A percentile compares a stretch with the other conserved stretches of the same genome.
Evolutionary conservation across 1,284 basidiomycete species (phyloP).

Genomic region (Pseudozyma sp.): DNA sequence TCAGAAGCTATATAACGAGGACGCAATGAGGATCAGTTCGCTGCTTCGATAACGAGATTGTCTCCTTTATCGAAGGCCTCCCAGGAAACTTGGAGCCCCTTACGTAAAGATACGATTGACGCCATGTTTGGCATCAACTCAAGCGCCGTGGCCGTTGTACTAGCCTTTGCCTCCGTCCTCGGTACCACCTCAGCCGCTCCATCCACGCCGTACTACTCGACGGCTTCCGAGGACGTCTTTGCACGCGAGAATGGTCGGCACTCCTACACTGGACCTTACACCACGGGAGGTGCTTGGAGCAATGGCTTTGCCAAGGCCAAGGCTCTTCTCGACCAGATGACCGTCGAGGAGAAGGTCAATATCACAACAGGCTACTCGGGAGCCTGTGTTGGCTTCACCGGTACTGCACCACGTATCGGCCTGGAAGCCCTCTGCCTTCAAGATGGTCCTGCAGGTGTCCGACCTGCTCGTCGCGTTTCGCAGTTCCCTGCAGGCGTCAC

Average conservation of each 20-base stretch:
- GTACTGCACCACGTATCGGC: conserved; percentile 73
- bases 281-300: conserved; percentile 71
- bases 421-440: conserved; percentile 78
- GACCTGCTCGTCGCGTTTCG: conserved; percentile 69
- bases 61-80: too few relatives aligned
- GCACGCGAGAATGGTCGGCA: conserved; percentile 20
- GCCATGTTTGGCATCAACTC: conserved; percentile 13
- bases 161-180: conserved; percentile 8
- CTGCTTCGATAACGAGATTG: too few relatives aligned
- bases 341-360: conserved; percentile 70
- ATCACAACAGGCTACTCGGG: conserved; percentile 69
- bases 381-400: conserved; percentile 54
- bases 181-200: conserved; percentile 10
- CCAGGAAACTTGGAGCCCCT: too few relatives aligned
- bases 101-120: not conserved
- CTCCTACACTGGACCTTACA: conserved; percentile 39
- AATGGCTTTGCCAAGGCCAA: conserved; percentile 73
- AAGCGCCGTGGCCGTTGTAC: conserved; percentile 3
- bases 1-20: too few relatives aligned
- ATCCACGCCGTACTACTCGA: conserved; percentile 1
- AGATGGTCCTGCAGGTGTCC: conserved; percentile 74
- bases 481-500: conserved; percentile 79
- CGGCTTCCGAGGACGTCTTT: conserved; percentile 11
- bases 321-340: conserved; percentile 68
- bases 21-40: too few relatives aligned